Conservation (phyloP, 306 rosid genomes). For the Heteromeles arbutifolia region DNA sequence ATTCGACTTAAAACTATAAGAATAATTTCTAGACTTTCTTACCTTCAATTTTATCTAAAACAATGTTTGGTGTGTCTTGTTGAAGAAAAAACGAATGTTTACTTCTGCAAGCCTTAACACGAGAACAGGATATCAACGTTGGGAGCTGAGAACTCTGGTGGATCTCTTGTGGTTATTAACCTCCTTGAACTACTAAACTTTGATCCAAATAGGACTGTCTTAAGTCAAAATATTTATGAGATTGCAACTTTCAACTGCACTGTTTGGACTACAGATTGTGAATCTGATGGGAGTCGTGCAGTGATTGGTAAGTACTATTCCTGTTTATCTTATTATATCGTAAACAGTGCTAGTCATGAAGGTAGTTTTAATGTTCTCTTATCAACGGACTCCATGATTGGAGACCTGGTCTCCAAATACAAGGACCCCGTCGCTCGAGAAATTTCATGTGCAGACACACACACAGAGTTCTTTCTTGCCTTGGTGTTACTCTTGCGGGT, state of each 20-base stretch:
- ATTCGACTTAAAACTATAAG: not conserved
- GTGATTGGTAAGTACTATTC: constrained; percentile 53
- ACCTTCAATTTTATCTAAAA: not conserved
- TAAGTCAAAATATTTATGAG: constrained; percentile 43
- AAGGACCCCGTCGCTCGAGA: not conserved
- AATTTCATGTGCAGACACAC: not conserved
- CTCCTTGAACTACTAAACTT: constrained; percentile 55
- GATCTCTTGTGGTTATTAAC: constrained; percentile 50
- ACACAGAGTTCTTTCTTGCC: not conserved
- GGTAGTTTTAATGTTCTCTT: not conserved
- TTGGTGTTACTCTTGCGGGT: not conserved
- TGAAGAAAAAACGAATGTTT: not conserved
- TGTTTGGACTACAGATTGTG: constrained; percentile 77
- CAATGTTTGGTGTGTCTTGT: not conserved
- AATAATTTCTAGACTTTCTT: not conserved
- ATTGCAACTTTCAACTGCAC: constrained; percentile 61
- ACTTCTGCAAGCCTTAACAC: constrained; percentile 43
- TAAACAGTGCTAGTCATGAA: not conserved
- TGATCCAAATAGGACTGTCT: constrained; percentile 24
- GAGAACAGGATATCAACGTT: constrained; percentile 54
- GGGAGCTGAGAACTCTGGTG: constrained; percentile 72
- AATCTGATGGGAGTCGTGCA: constrained; percentile 45
- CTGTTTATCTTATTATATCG: constrained; percentile 1
- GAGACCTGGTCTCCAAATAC: not conserved
- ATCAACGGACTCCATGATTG: not conserved